These are phyloP conservation scores for Aspergillus diversus DNA, from an alignment of 495 filamentous ascomycete species.

Conservation along the genomic window DNA sequence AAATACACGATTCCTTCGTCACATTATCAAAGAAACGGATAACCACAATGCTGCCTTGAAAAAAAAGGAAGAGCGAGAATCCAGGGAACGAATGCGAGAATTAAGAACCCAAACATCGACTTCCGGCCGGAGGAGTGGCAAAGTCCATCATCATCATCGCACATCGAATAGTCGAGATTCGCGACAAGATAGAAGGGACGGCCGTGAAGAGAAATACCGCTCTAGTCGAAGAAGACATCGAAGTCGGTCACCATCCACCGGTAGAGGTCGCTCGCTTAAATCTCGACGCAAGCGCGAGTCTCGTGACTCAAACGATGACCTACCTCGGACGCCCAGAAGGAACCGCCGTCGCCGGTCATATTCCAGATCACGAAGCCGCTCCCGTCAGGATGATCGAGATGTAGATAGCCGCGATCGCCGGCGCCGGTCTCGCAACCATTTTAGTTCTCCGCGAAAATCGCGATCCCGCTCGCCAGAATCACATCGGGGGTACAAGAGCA, in stretches of 20 bases:
- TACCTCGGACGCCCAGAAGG: slow-evolving; percentile 24
- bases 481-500: slow-evolving; percentile 17
- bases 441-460: slow-evolving; percentile 28
- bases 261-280: slow-evolving; percentile 36
- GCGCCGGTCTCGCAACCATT: slow-evolving; percentile 34
- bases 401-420: slow-evolving; percentile 28
- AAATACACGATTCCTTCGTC: slow-evolving; percentile 85
- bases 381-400: slow-evolving; percentile 31
- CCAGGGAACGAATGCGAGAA: slow-evolving; percentile 58
- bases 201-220: slow-evolving; percentile 22
- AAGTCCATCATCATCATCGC: slow-evolving; percentile 20
- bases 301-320: slow-evolving; percentile 28
- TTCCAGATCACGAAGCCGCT: slow-evolving; percentile 43
- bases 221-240: slow-evolving; percentile 37
- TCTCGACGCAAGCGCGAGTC: slow-evolving; percentile 30
- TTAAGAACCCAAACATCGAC: slow-evolving; percentile 40
- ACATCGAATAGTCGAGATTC: slow-evolving; percentile 20
- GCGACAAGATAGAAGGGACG: slow-evolving; percentile 24
- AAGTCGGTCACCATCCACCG: slow-evolving; percentile 33
- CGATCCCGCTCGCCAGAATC: slow-evolving; percentile 35
- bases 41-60: slow-evolving; percentile 86
- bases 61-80: slow-evolving; percentile 75
- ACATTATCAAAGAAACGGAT: slow-evolving; percentile 87
- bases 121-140: slow-evolving; percentile 36
- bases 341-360: slow-evolving; percentile 33